These are phyloP conservation scores for Coprinellus aureogranulatus DNA, from an alignment of 768 basidiomycete species.

Conservation along the genomic window DNA sequence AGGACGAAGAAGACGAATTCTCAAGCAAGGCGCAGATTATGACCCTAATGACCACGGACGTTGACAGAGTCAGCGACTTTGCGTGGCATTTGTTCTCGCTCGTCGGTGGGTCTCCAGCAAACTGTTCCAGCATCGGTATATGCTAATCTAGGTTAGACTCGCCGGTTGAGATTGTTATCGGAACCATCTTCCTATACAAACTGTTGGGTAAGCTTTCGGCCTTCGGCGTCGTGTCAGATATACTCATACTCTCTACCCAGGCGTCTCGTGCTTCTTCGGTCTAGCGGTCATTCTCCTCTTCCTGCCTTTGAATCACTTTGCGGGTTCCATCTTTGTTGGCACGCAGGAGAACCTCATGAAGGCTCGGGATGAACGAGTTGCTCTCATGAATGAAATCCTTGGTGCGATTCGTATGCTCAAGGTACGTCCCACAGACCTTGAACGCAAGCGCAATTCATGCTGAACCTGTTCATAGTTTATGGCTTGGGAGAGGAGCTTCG, in stretches of 20 bases:
- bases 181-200: conserved; percentile 71
- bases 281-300: conserved; percentile 71
- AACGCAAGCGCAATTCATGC: conserved; percentile 21
- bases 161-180: conserved; percentile 75
- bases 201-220: conserved; percentile 54
- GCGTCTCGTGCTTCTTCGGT: conserved; percentile 73
- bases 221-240: not conserved
- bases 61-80: conserved; percentile 86
- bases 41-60: conserved; percentile 95
- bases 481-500: conserved; percentile 92
- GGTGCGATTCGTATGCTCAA: conserved; percentile 92
- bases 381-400: conserved; percentile 89
- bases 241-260: conserved; percentile 20
- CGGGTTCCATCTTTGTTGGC: conserved; percentile 72
- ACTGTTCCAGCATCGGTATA: not conserved
- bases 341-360: conserved; percentile 86
- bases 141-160: conserved; percentile 46
- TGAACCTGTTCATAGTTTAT: conserved; percentile 54
- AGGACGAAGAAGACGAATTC: conserved; percentile 54
- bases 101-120: conserved; percentile 48
- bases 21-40: conserved; percentile 79
- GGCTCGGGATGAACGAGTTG: conserved; percentile 83
- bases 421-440: conserved; percentile 21
- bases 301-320: conserved; percentile 78
- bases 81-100: conserved; percentile 75